Percentiles rank a stretch among this genome's conserved stretches.
Conservation (phyloP, 805 yeast species). For the Metschnikowia gelsemii region DNA sequence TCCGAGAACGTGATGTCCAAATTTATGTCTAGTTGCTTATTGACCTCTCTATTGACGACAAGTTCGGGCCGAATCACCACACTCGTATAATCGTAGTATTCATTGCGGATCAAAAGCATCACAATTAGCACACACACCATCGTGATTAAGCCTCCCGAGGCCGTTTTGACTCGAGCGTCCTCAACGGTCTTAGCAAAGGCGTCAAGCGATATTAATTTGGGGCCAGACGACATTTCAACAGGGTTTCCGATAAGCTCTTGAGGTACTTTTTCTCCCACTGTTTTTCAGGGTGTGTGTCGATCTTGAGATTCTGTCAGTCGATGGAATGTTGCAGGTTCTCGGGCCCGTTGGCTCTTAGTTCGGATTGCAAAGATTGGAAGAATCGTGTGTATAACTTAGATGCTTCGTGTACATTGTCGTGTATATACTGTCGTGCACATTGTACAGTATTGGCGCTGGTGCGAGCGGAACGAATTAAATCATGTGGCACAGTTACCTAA, state of each 20-base stretch:
- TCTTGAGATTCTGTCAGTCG: no score
- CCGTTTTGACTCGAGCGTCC: constrained; percentile 84
- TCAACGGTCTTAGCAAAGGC: constrained; percentile 95
- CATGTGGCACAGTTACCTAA: no score
- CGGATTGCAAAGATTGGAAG: no score
- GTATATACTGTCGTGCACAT: no score
- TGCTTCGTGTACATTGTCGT: no score
- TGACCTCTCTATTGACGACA: constrained; percentile 82
- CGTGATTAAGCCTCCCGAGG: constrained; percentile 89
- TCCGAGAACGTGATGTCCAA: constrained; percentile 81
- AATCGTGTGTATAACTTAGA: no score
- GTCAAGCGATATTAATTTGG: constrained; percentile 61
- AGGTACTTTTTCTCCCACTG: not conserved
- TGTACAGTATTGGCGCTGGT: no score
- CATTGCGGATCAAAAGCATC: constrained; percentile 62
- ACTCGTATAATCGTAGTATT: constrained; percentile 70
- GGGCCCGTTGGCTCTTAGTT: no score
- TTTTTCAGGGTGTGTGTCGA: not conserved
- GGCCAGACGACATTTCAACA: constrained; percentile 26
- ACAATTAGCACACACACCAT: constrained; percentile 63
- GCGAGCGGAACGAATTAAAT: no score
- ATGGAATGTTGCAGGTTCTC: no score
- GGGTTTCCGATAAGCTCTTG: no score
- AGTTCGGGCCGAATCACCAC: constrained; percentile 76
- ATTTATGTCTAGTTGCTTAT: constrained; percentile 71